phyloP scores from a whole-genome alignment of 768 basidiomycete genomes.

The Daedaleopsis nitida region DNA sequence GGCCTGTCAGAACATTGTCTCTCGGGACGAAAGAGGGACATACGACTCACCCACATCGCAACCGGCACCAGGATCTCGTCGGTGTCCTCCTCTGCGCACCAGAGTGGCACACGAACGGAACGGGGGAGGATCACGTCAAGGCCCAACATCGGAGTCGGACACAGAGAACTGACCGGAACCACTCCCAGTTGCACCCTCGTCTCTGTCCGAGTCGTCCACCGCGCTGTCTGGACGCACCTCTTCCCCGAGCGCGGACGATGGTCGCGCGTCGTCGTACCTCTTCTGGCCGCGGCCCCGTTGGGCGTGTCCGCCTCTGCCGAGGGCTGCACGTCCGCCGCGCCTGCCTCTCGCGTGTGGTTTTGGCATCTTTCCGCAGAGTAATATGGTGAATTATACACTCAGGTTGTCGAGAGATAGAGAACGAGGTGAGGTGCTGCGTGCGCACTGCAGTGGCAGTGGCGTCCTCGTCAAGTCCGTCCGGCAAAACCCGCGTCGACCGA shows the following conservation, averaged over 20 bases:
- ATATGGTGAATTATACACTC: neutral
- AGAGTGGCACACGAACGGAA: neutral
- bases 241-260: slow-evolving; percentile 22
- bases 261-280: slow-evolving; percentile 18
- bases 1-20: neutral
- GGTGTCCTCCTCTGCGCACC: slow-evolving; percentile 9
- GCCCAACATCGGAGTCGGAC: neutral
- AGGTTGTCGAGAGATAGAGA: neutral
- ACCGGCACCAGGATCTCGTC: slow-evolving; percentile 61
- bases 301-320: slow-evolving; percentile 15
- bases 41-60: slow-evolving; percentile 89
- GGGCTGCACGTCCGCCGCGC: slow-evolving; percentile 9
- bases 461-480: too few species aligned
- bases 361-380: neutral
- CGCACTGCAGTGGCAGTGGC: too few species aligned
- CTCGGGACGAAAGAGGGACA: neutral
- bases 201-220: slow-evolving; percentile 47
- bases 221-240: slow-evolving; percentile 60
- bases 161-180: slow-evolving; percentile 22
- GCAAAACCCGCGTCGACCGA: too few species aligned
- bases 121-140: neutral
- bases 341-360: slow-evolving; percentile 7
- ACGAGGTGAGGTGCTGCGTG: too few species aligned
- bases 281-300: slow-evolving; percentile 17
- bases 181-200: slow-evolving; percentile 35